Evolutionary conservation across 1,139 yeast species (phyloP), one percentile per base, ranked within the genome.

Genomic region (Torulaspora pretoriensis): DNA sequence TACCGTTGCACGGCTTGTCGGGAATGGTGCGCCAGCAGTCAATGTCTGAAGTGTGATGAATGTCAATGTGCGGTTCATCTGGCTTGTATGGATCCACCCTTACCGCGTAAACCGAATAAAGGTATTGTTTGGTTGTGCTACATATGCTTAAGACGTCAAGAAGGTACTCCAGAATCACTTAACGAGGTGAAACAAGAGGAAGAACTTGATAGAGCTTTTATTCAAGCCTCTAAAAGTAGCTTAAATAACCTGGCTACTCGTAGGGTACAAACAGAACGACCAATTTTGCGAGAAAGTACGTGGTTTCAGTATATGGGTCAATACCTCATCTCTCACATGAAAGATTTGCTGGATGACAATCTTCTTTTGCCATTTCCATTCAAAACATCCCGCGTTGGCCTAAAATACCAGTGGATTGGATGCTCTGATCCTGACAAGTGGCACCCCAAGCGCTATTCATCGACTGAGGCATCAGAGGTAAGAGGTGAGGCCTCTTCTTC

Each of bases 101-200:
- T 88, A 35, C 63, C 77, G 43, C 77, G 78, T 54, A 86, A 86
- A 56, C 97, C 96, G 0, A 81, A 88, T 38, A 69, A 95, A 47
- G 96, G 96, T 1, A 85, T 88, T 61, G 86, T 89, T 5, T 90
- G 97, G 97, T 76, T 89, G n/a, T 90, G 97, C 71, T 92, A 88
- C 19, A 64, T 71, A 2, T 89, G 97, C 67, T 74, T 85, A 14
- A 77, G 76, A 54, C 71, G 62, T 32, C 54, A 62, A 12, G 66
- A 67, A 24, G 44, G 46, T 12, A 42, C 51, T 4, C 28, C 34
- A 7, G 52, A 47, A 32, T 40, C 52, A 1, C 17, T 38, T 19
- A 44, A 51, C 28, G 50, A 49, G 48, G 37, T 53, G 16, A 26
- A 37, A 19, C 41, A 43, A 16, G 42, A 51, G 26, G 35, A 40